Conservation (phyloP, 352 stramenopile species). For the Saprolegnia parasitica region DNA sequence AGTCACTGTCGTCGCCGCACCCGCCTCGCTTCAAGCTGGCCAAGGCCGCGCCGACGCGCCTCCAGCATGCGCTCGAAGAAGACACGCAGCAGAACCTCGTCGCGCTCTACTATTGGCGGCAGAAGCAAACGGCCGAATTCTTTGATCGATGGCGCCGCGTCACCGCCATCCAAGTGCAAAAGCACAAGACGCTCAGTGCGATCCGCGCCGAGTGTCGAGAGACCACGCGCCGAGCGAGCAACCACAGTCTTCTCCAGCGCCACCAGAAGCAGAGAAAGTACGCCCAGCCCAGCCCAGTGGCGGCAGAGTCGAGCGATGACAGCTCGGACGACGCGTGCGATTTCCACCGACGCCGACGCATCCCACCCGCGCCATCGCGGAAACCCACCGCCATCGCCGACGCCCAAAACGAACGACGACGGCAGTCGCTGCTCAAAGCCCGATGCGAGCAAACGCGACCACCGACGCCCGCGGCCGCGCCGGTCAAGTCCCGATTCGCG, state of each 20-base stretch:
- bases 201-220: not conserved
- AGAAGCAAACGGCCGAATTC: conserved; percentile 4
- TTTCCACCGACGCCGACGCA: not conserved
- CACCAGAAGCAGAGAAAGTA: not conserved
- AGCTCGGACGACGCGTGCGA: not conserved
- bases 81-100: conserved; percentile 14
- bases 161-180: not conserved
- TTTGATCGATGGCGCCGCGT: conserved; percentile 10
- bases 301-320: not conserved
- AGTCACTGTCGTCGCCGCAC: not conserved
- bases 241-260: not conserved
- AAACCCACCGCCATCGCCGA: not conserved
- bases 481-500: not conserved
- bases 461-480: not conserved
- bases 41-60: not conserved
- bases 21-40: not conserved
- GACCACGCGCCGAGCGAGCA: not conserved
- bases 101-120: conserved; percentile 24
- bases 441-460: not conserved
- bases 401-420: not conserved
- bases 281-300: not conserved
- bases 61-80: not conserved
- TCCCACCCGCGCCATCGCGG: not conserved
- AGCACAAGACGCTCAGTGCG: not conserved
- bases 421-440: not conserved